Base-by-base conservation (phyloP, 2,329 filamentous ascomycete species). In the Aureobasidium leucospermi region DNA sequence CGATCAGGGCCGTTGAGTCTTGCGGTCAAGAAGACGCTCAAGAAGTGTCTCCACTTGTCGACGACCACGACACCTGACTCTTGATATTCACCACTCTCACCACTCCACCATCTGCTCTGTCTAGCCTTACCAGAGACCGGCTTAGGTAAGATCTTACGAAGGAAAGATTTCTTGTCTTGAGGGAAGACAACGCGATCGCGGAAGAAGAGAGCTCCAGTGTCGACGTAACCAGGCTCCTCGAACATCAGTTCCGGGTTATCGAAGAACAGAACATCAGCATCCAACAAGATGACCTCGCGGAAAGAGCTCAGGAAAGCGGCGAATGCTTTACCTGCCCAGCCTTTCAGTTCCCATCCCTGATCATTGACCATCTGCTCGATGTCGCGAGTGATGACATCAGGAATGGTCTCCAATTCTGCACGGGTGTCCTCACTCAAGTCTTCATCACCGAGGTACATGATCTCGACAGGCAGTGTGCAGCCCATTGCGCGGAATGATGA, bases 271-370 rank as follows among this genome's bases (percentile, higher is more conserved):
- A 67, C 66, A 60, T 78, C 77, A 0, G 76, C 76, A 60, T 78
- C 76, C 61, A 79, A 75, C 62, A 79, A 76, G 42, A 78, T 75
- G 57, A 72, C 73, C 64, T 79, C 76, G 5, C 75, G 74, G 66
- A 78, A 79, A 32, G 73, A 76, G 1, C 75, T 78, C 60, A 77
- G 65, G 5, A 79, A 66, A 29, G 78, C 76, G 1, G 76, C 76
- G 47, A 76, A 78, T 1, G 77, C 75, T 62, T 79, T 79, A 23
- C 72, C 74, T 0, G 76, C 76, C 75, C 76, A 78, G 5, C 76
- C 76, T 69, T 71, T 59, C 41, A 78, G 65, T 36, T 68, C 69
- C 76, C 76, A 79, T 19, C 76, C 76, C 23, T 69, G 66, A 39
- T 77, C 75, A 39, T 74, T 69, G 8, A 78, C 71, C 75, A 78